Evolutionary conservation across 352 stramenopile genomes (phyloP).

Genomic region (Phytopythium cucurbitacearum): DNA sequence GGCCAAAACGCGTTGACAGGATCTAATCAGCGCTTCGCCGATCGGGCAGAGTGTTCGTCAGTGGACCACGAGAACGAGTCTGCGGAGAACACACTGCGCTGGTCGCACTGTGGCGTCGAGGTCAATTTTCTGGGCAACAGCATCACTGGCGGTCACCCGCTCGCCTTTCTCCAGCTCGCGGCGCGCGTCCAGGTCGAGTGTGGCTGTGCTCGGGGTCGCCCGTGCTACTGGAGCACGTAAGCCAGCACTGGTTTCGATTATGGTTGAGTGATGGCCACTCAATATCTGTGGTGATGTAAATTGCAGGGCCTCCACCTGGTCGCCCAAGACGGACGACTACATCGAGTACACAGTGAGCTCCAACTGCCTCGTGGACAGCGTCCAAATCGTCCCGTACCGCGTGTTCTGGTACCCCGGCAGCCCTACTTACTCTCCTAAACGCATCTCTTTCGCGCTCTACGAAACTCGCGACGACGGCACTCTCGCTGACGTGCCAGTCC

Average conservation of each 20-base stretch:
- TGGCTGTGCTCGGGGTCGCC: slow-evolving; percentile 49
- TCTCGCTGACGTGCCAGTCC: slow-evolving; percentile 17
- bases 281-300: too few species aligned
- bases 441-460: slow-evolving; percentile 59
- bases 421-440: slow-evolving; percentile 59
- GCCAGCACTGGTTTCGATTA: not conserved
- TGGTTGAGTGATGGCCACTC: too few species aligned
- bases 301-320: slow-evolving; percentile 34
- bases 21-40: not conserved
- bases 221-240: slow-evolving; percentile 85
- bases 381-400: slow-evolving; percentile 69
- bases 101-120: slow-evolving; percentile 36
- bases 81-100: slow-evolving; percentile 40
- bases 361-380: slow-evolving; percentile 32
- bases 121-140: slow-evolving; percentile 16
- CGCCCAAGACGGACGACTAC: slow-evolving; percentile 35
- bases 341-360: slow-evolving; percentile 58
- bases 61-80: slow-evolving; percentile 47
- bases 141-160: slow-evolving; percentile 14
- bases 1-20: not conserved
- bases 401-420: slow-evolving; percentile 74
- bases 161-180: slow-evolving; percentile 32
- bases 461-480: slow-evolving; percentile 19
- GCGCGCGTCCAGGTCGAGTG: slow-evolving; percentile 57
- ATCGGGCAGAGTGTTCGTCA: slow-evolving; percentile 31